Percentiles rank a stretch among this genome's conserved stretches.
phyloP scores from a whole-genome alignment of 2,329 filamentous ascomycete genomes.

The Cladosporium sp. region DNA sequence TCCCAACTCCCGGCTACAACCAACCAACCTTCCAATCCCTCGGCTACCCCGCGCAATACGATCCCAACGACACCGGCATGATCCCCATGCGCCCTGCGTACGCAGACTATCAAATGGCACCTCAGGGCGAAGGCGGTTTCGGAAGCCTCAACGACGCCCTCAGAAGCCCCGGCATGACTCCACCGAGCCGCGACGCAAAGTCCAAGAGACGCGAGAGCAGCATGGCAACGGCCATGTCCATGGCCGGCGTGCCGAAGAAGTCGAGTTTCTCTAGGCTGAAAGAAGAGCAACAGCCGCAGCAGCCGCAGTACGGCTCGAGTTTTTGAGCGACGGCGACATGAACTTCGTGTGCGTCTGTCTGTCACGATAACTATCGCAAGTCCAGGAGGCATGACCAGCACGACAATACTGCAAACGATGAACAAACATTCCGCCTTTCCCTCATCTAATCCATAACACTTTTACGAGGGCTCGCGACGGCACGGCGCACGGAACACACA shows the following conservation, averaged over 20 bases:
- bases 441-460: too few species aligned
- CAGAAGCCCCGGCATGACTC: slow-evolving; percentile 20
- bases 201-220: slow-evolving; percentile 28
- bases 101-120: slow-evolving; percentile 29
- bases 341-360: too few species aligned
- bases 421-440: too few species aligned
- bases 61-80: slow-evolving; percentile 28
- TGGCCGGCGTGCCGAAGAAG: slow-evolving; percentile 28
- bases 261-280: slow-evolving; percentile 31
- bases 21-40: slow-evolving; percentile 42
- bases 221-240: slow-evolving; percentile 21
- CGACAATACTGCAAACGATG: too few species aligned
- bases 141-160: slow-evolving; percentile 33
- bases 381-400: too few species aligned
- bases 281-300: slow-evolving; percentile 22
- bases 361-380: too few species aligned
- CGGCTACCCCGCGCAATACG: slow-evolving; percentile 14
- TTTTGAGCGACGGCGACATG: neutral
- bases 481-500: too few species aligned
- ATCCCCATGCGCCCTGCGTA: slow-evolving; percentile 30
- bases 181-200: slow-evolving; percentile 22
- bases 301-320: slow-evolving; percentile 6
- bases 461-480: too few species aligned
- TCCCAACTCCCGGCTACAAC: slow-evolving; percentile 61
- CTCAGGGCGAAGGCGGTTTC: slow-evolving; percentile 30